These are phyloP conservation scores for Pyricularia pennisetigena DNA, from an alignment of 2,329 filamentous ascomycete genomes.

Conservation along the genomic window DNA sequence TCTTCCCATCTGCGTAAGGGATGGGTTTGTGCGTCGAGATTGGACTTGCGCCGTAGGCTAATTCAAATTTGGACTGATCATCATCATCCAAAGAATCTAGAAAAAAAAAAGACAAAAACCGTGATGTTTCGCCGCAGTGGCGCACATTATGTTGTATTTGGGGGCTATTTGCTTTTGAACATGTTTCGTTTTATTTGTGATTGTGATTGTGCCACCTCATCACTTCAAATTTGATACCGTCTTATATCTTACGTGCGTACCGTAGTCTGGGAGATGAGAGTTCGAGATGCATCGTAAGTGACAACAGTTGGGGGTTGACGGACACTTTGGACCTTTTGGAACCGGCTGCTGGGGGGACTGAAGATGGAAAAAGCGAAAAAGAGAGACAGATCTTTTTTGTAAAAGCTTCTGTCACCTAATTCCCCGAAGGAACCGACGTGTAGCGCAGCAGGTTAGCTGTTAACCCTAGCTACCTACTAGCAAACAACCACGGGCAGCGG, in stretches of 20 bases:
- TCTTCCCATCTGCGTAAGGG: background rate
- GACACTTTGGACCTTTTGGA: background rate
- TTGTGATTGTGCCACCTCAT: background rate
- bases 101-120: too few relatives aligned
- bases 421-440: too few relatives aligned
- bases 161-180: background rate
- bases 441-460: too few relatives aligned
- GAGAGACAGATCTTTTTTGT: background rate
- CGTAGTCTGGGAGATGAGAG: background rate
- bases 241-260: background rate
- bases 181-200: background rate
- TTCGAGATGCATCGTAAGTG: background rate
- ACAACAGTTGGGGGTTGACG: background rate
- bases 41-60: background rate
- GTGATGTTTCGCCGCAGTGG: background rate
- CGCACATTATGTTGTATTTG: background rate
- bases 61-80: background rate
- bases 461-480: too few relatives aligned
- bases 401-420: too few relatives aligned
- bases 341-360: background rate
- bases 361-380: background rate
- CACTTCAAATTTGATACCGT: background rate
- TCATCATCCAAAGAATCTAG: background rate
- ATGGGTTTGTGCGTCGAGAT: background rate
- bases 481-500: too few relatives aligned